Percentiles rank a stretch among this genome's conserved stretches.
These are phyloP conservation scores for Incumbomyces lentus DNA, from an alignment of 2,329 filamentous ascomycete genomes.

Conservation along the genomic window DNA sequence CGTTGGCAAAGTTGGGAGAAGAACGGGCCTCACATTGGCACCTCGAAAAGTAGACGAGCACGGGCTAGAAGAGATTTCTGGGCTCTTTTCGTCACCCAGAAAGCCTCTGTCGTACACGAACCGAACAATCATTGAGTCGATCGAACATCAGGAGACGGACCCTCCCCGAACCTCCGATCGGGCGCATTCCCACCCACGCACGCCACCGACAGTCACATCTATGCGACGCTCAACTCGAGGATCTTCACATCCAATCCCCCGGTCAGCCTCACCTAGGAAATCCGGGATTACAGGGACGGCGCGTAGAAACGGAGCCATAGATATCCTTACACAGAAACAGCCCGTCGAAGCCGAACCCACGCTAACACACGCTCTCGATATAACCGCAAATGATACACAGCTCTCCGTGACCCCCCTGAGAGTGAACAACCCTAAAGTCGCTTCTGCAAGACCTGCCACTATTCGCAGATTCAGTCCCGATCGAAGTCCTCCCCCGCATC, in stretches of 20 bases:
- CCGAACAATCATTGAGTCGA: conserved; percentile 13
- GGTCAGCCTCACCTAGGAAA: conserved; percentile 38
- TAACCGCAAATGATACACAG: neutral
- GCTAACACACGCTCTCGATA: too few species aligned
- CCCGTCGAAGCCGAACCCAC: too few species aligned
- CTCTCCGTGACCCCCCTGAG: neutral
- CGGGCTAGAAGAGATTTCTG: conserved; percentile 79
- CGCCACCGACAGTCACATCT: conserved; percentile 32
- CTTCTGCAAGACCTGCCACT: conserved; percentile 4
- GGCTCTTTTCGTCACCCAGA: conserved; percentile 79
- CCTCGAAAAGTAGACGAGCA: conserved; percentile 81
- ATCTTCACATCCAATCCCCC: conserved; percentile 29
- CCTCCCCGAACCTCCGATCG: conserved; percentile 39
- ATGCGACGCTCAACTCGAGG: conserved; percentile 25
- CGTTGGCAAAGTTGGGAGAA: conserved; percentile 46
- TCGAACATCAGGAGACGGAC: conserved; percentile 36
- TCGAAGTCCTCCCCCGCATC: conserved; percentile 1
- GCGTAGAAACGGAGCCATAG: conserved; percentile 31
- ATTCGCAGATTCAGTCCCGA: conserved; percentile 10
- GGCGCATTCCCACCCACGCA: conserved; percentile 27
- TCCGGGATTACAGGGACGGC: conserved; percentile 33
- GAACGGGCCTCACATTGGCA: conserved; percentile 75
- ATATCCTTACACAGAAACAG: conserved; percentile 29
- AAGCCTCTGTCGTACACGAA: conserved; percentile 40
- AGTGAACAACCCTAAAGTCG: neutral